Conservation (phyloP, 139 green algal genomes). For the Limnomonas spitsbergensis region DNA sequence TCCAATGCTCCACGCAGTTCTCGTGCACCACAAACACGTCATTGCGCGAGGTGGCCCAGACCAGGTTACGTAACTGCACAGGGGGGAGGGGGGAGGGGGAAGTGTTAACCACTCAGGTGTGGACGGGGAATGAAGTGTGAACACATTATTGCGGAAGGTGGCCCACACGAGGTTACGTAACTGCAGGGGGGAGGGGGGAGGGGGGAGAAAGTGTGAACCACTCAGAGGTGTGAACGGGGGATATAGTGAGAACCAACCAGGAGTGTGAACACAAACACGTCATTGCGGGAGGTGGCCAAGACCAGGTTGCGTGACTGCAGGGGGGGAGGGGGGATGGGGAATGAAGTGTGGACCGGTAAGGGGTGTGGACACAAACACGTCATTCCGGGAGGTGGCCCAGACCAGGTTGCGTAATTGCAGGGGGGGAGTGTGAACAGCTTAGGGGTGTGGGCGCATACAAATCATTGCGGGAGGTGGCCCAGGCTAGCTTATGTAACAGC, state of each 20-base stretch:
- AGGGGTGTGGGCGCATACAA: constrained; percentile 26
- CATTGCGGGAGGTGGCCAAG: no score
- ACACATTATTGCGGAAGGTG: constrained; percentile 71
- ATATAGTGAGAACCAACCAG: no score
- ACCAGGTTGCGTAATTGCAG: constrained; percentile 83
- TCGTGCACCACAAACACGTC: constrained; percentile 78
- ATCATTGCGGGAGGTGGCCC: constrained; percentile 74
- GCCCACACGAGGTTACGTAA: constrained; percentile 89
- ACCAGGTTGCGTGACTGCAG: no score
- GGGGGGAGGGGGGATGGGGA: no score
- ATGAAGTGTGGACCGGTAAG: no score
- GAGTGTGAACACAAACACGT: no score
- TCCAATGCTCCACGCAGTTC: constrained; percentile 78
- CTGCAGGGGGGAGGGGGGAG: no score
- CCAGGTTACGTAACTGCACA: constrained; percentile 77
- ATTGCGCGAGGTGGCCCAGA: constrained; percentile 77
- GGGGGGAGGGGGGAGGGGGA: neutral
- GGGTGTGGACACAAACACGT: constrained; percentile 81
- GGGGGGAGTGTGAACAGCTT: neutral
- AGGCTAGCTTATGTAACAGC: constrained; percentile 85
- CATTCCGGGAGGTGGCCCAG: constrained; percentile 73
- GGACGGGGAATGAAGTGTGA: neutral
- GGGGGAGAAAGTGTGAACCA: no score
- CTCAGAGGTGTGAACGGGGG: no score
- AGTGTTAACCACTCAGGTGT: neutral